A percentile compares a stretch with the other conserved stretches of the same genome.
Evolutionary conservation across 495 filamentous ascomycete genomes (phyloP).

Genomic region (Aeminium ludgeri): DNA sequence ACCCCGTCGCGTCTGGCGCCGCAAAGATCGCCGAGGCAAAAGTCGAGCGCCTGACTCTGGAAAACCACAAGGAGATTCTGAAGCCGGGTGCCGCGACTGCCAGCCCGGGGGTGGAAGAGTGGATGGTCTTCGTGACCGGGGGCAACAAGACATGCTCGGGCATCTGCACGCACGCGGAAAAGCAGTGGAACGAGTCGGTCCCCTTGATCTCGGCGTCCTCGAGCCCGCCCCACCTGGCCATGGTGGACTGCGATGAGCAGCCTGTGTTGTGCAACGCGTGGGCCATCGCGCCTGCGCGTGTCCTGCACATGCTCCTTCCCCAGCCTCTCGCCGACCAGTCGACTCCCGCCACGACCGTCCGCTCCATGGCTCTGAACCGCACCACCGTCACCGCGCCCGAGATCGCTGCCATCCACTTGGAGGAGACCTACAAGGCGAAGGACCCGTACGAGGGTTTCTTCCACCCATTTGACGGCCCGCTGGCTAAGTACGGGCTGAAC

Average conservation of each 20-base stretch:
- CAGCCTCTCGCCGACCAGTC: slow-evolving; percentile 34
- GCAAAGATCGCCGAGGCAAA: slow-evolving; percentile 35
- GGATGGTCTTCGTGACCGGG: slow-evolving; percentile 66
- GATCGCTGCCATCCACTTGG: slow-evolving; percentile 35
- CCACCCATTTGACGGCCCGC: slow-evolving; percentile 62
- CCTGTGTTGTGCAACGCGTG: slow-evolving; percentile 68
- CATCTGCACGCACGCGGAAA: slow-evolving; percentile 35
- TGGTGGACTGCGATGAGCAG: slow-evolving; percentile 64
- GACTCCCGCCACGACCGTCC: slow-evolving; percentile 21
- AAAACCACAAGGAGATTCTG: slow-evolving; percentile 58
- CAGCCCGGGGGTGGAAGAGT: slow-evolving; percentile 46
- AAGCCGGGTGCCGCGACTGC: slow-evolving; percentile 39
- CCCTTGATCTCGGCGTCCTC: slow-evolving; percentile 47
- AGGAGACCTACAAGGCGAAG: slow-evolving; percentile 41
- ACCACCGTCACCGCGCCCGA: slow-evolving; percentile 21
- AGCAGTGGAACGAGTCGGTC: slow-evolving; percentile 49
- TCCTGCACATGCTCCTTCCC: slow-evolving; percentile 60
- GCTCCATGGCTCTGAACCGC: slow-evolving; percentile 23
- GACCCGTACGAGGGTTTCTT: slow-evolving; percentile 51
- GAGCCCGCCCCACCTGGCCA: slow-evolving; percentile 51
- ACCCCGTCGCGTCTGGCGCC: slow-evolving; percentile 34
- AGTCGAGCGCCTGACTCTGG: slow-evolving; percentile 44
- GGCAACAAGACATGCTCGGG: slow-evolving; percentile 79
- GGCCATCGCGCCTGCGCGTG: slow-evolving; percentile 50
- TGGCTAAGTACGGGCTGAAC: slow-evolving; percentile 47